phyloP scores from a whole-genome alignment of 805 yeast genomes.

The Suhomyces emberorum region DNA sequence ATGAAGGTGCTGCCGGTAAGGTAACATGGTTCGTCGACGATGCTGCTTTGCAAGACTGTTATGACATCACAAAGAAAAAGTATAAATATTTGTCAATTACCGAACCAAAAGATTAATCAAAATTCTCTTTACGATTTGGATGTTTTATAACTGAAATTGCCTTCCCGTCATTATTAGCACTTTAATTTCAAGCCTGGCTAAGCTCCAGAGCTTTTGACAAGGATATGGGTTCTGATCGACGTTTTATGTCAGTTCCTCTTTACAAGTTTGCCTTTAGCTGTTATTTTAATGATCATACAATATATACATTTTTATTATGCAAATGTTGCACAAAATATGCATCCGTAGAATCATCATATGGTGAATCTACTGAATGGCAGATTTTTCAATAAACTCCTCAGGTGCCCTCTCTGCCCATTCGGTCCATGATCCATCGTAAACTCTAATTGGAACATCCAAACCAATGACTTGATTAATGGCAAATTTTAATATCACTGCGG shows the following conservation, averaged over 20 bases:
- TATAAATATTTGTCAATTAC: conserved; percentile 52
- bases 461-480: conserved; percentile 49
- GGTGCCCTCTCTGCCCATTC: conserved; percentile 84
- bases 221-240: not conserved
- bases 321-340: too few relatives aligned
- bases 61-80: conserved; percentile 63
- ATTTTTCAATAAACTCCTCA: conserved; percentile 37
- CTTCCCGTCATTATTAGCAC: not conserved
- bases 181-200: not conserved
- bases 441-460: conserved; percentile 35
- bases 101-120: not conserved
- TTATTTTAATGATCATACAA: not conserved
- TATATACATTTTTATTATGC: not conserved
- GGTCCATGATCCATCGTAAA: conserved; percentile 80
- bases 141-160: too few relatives aligned
- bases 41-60: conserved; percentile 81
- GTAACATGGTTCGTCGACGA: conserved; percentile 97
- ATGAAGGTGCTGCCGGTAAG: conserved; percentile 94
- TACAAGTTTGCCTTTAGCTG: not conserved
- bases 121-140: too few relatives aligned
- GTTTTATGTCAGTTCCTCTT: not conserved
- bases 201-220: not conserved
- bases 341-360: too few relatives aligned
- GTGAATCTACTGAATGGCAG: too few relatives aligned
- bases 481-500: conserved; percentile 77